These are phyloP conservation scores for Boletus smithii DNA, from an alignment of 1,284 basidiomycete genomes.

Conservation along the genomic window DNA sequence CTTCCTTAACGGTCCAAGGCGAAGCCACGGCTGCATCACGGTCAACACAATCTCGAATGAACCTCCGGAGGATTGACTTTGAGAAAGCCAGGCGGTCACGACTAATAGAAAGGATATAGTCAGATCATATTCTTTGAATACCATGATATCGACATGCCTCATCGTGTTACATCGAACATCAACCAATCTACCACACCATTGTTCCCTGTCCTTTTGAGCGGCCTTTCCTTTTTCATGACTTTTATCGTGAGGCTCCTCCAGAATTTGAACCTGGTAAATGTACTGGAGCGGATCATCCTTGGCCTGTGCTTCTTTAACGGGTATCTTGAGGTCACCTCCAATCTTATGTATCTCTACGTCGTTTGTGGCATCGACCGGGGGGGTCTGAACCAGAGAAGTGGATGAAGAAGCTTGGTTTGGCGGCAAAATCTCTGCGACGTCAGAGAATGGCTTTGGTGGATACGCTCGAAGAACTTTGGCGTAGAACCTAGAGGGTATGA, in stretches of 20 bases:
- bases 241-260: conserved; percentile 72
- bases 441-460: conserved; percentile 57
- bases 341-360: conserved; percentile 59
- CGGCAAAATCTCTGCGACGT: conserved; percentile 40
- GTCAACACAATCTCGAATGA: conserved; percentile 90
- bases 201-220: conserved; percentile 49
- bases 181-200: conserved; percentile 67
- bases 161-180: conserved; percentile 78
- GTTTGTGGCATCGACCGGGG: conserved; percentile 35
- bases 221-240: conserved; percentile 57
- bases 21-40: conserved; percentile 89
- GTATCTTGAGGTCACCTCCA: conserved; percentile 76
- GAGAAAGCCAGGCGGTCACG: conserved; percentile 94
- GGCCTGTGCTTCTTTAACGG: conserved; percentile 66
- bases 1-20: conserved; percentile 90
- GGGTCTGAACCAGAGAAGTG: conserved; percentile 30
- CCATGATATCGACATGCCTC: conserved; percentile 52
- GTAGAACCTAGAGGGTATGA: conserved; percentile 56
- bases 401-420: conserved; percentile 33
- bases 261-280: conserved; percentile 83
- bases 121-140: conserved; percentile 3
- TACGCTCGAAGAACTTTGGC: conserved; percentile 74
- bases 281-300: conserved; percentile 83
- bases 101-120: conserved; percentile 39
- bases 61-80: conserved; percentile 93